Evolutionary conservation across 768 basidiomycete species (phyloP), one percentile per base, ranked within the genome.

Genomic region (Tricholoma flavovirens): DNA sequence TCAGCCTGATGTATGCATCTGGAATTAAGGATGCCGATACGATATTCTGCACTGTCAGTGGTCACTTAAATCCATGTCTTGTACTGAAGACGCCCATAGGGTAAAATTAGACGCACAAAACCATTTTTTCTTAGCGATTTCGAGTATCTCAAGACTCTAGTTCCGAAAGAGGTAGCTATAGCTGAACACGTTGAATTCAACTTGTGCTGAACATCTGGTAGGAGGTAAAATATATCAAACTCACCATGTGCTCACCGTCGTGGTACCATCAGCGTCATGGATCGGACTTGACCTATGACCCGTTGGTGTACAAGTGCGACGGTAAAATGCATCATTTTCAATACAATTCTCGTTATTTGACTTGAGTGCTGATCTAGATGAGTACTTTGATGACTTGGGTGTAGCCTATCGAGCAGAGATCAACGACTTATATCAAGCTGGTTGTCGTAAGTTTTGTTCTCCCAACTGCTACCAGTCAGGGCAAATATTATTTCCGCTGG

Each of bases 221-320:
- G 81, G 85, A 88, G 62, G 81, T 86, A 56, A 77, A 77, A 63
- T 74, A 77, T 63, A 78, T 90, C 67, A 90, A 92, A 67, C 63
- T 90, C 56, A 89, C 84, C 12, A 73, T 88, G 68, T 84, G 82
- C 57, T 81, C 86, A 0, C 88, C 87, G 3, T 82, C 83, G 33
- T 87, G 86, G 84, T 84, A 82, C 67, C 84, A 86, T 65, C 79
- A 86, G 26, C 79, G 82, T 22, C 84, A 85, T 64, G 86, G 86
- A 50, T 76, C 74, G 8, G 81, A 83, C 58, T 46, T 69, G 46
- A 82, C 82, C 5, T 85, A 83, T 62, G 80, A 81, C 56, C 72
- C 77, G 42, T 73, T 76, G 7, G 79, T 86, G 5, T 88, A 88
- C 69, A 72, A 74, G 45, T 79, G 74, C 63, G 86, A 87, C 63